phyloP scores from a whole-genome alignment of 1,284 basidiomycete species.

The Irpex sp. region DNA sequence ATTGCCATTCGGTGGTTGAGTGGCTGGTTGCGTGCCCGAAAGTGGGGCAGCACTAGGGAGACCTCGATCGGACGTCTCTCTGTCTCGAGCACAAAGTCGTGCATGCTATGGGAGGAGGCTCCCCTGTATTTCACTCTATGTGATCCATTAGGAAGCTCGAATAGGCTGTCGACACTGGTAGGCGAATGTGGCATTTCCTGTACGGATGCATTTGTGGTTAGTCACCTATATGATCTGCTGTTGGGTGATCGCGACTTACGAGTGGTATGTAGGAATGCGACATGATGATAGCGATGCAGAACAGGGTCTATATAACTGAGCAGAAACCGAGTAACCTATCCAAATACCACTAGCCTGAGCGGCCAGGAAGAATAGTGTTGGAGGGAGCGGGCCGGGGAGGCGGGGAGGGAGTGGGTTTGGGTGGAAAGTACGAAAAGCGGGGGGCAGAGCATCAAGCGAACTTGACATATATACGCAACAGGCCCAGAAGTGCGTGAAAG shows the following conservation, averaged over 20 bases:
- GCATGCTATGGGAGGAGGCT: slow-evolving; percentile 28
- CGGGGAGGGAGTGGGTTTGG: background rate
- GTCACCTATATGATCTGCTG: background rate
- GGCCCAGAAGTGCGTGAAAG: slow-evolving; percentile 1
- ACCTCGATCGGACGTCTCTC: slow-evolving; percentile 52
- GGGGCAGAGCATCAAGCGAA: background rate
- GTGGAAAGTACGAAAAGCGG: slow-evolving; percentile 6
- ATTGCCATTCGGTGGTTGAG: slow-evolving; percentile 65
- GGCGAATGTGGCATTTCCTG: slow-evolving; percentile 19
- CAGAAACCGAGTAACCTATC: background rate
- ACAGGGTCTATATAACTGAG: background rate
- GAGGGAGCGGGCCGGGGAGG: background rate
- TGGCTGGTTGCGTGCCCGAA: slow-evolving; percentile 69
- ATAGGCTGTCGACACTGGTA: slow-evolving; percentile 26
- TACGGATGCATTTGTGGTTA: background rate
- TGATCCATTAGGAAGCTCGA: slow-evolving; percentile 25
- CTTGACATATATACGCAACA: slow-evolving; percentile 7
- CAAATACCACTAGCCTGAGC: background rate
- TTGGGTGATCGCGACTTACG: slow-evolving; percentile 1
- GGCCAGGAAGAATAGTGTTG: background rate
- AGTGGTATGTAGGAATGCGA: slow-evolving; percentile 8
- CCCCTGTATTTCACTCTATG: slow-evolving; percentile 29
- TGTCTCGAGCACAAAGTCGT: slow-evolving; percentile 61
- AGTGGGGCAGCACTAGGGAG: slow-evolving; percentile 68
- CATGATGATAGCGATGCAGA: slow-evolving; percentile 2